Conservation (phyloP, 208 protist species). For the Acanthamoeba castellanii region DNA sequence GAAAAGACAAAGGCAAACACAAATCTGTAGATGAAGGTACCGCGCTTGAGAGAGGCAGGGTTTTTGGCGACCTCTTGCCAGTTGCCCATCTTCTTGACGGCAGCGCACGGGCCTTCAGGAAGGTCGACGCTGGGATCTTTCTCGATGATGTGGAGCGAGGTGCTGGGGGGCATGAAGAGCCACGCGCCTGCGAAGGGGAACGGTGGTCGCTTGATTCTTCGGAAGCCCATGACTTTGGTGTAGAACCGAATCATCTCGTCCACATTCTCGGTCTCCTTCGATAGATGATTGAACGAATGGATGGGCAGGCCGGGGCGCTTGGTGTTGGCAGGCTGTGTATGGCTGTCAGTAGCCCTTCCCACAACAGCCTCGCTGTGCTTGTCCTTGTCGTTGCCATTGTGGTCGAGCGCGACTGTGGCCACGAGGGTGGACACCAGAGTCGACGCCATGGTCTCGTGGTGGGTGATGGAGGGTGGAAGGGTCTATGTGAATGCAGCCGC, state of each 20-base stretch:
- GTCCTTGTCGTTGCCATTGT: background rate
- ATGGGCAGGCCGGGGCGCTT: background rate
- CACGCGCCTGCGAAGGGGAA: conserved; percentile 31
- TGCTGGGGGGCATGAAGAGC: conserved; percentile 46
- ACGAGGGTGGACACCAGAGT: background rate
- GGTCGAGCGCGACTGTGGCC: background rate
- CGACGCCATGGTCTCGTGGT: background rate
- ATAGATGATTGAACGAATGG: conserved; percentile 47
- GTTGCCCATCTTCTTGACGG: conserved; percentile 17
- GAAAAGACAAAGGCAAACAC: background rate
- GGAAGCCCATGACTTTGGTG: conserved; percentile 41
- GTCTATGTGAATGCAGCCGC: too few species aligned
- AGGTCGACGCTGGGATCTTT: conserved; percentile 17
- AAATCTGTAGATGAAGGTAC: background rate
- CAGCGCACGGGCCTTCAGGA: conserved; percentile 14
- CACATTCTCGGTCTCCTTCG: conserved; percentile 34
- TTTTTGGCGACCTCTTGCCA: conserved; percentile 51
- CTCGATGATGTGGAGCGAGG: conserved; percentile 45
- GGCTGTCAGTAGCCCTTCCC: background rate
- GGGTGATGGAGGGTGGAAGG: too few species aligned
- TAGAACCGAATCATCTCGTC: conserved; percentile 27
- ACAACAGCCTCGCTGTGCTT: background rate
- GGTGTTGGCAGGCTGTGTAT: background rate
- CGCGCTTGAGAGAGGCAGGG: conserved; percentile 12
- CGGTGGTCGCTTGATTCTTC: conserved; percentile 13